Evolutionary conservation across 441 rosid species (phyloP), one percentile per base, ranked within the genome.

Genomic region (Jatropha multifida): DNA sequence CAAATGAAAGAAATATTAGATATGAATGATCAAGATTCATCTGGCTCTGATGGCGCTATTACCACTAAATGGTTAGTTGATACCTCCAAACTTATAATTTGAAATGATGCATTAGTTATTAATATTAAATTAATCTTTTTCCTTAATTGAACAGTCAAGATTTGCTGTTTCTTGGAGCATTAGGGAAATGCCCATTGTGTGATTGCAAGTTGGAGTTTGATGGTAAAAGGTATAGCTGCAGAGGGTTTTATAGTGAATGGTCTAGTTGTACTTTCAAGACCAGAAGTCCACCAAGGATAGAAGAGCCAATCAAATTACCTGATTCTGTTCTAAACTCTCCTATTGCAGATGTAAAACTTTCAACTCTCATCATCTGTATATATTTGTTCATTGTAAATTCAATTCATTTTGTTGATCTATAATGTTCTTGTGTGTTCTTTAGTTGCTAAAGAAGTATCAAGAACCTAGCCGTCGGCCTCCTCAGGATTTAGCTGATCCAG

Each of bases 221-320:
- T 37, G 88, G 91, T 0, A 85, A 68, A 63, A 75, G 88, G 62
- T 90, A 88, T 59, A 38, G 72, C 5, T 94, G 97, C 83, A 89
- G 86, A 68, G 95, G 95, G 48, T 84, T 86, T 63, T 87, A 88
- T 46, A 92, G 97, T 70, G 95, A 92, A 72, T 94, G 98, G 97
- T 88, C 93, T 27, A 86, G 90, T 79, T 92, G 98, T 83, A 90
- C 88, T 64, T 90, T 78, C 74, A 88, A 79, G 78, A 81, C 92
- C 49, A 88, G 85, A 69, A 71, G 68, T 67, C 94, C 97, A 3
- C 89, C 95, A 7, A 88, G 95, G 68, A 89, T 76, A 68, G 85
- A 87, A 23, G 90, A 88, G 59, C 71, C 89, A 2, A 52, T 82
- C 69, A 85, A 84, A 73, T 62, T 92, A n/a, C 88, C 97, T 1